phyloP scores from a whole-genome alignment of 225 moss, liverwort and hornwort species.

The Polytrichum formosum region DNA sequence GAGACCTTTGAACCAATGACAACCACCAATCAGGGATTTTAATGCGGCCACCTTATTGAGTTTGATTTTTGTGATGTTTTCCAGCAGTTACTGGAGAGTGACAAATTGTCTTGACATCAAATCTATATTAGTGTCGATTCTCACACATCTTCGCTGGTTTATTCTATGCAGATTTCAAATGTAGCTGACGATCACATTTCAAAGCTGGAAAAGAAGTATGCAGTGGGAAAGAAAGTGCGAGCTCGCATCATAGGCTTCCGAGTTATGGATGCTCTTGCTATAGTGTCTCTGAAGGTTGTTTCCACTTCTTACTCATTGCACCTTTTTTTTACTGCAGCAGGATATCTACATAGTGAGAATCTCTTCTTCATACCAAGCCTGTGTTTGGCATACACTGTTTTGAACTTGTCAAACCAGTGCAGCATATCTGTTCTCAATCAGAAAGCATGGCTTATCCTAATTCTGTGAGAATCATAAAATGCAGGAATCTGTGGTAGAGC shows the following conservation, averaged over 20 bases:
- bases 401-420: no score
- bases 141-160: neutral
- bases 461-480: conserved; percentile 1
- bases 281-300: conserved; percentile 74
- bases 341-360: no score
- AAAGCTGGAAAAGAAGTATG: conserved; percentile 86
- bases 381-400: neutral
- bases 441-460: neutral
- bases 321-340: neutral
- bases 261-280: conserved; percentile 78
- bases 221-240: conserved; percentile 70
- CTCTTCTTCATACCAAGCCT: neutral
- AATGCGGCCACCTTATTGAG: no score
- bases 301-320: conserved; percentile 3
- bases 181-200: conserved; percentile 81
- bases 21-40: no score
- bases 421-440: no score
- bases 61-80: no score
- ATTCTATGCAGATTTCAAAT: conserved; percentile 72
- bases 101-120: no score
- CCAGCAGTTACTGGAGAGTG: no score
- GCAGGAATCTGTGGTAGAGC: conserved; percentile 86
- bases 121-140: neutral
- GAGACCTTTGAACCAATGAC: no score
- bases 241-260: conserved; percentile 83